Evolutionary conservation across 495 filamentous ascomycete species (phyloP), one percentile per base, ranked within the genome.

Genomic region (Annulohypoxylon stygium): DNA sequence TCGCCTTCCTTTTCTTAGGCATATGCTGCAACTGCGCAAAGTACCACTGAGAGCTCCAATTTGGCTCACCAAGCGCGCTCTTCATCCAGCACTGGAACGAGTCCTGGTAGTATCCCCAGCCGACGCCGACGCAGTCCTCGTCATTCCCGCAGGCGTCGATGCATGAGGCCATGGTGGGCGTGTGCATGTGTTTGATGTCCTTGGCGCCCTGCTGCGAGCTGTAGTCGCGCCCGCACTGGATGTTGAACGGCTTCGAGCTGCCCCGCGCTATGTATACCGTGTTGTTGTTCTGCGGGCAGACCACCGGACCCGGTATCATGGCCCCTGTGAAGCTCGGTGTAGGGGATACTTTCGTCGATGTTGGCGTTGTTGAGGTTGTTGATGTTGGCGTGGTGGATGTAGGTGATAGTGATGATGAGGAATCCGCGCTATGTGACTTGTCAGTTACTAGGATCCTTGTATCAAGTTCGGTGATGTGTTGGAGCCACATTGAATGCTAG

Each of bases 1-100:
- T 33, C 18, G 36, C 16, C 18, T 30, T n/a, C 25, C 18, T 39
- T 25, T 34, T 3, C 4, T 45, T 12, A 37, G 14, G 14, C 53
- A 50, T 59, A 3, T 61, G 20, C 58, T 74, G 71, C 4, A 74
- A 26, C 51, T 67, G 67, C 81, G 83, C 68, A 78, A 80, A 86
- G 83, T 86, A 63, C 86, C 84, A 65, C 66, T 33, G 2, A 67
- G 77, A 61, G 85, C 85, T 75, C 83, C 72, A 33, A 76, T 83
- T 75, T 82, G 83, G 67, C 85, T 80, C 11, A 81, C 89, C 55
- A 81, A 89, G 70, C 82, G 78, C 65, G 81, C 83, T 81, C 87
- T 91, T 80, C 82, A 89, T 7, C 82, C 79, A 86, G 78, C 80
- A 82, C 66, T 79, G 75, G 57, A 78, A 81, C 33, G 68, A 67